Base-by-base conservation (phyloP, 2,329 filamentous ascomycete species). In the Grosmannia huntii region DNA sequence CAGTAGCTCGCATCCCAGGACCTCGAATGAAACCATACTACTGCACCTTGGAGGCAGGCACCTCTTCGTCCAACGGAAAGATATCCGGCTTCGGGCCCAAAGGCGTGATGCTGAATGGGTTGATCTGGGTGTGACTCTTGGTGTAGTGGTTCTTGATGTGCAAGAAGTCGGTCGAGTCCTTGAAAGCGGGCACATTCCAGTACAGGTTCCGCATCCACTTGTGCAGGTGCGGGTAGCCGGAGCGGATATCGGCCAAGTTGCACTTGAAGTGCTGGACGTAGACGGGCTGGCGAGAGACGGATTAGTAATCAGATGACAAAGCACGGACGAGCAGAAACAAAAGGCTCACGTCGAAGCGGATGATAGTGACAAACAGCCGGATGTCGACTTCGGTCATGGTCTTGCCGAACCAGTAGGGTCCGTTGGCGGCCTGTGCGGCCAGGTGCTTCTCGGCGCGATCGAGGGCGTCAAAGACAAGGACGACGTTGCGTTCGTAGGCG, bases 201-300 rank as follows among this genome's bases (percentile, higher is more conserved):
- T 96, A 96, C 65, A 95, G 73, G 67, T 85, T 80, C 58, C 88
- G 79, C 73, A 96, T 71, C 90, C 91, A 96, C 60, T 74, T 75
- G 74, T 96, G 89, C 60, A 95, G 73, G 55, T 79, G 75, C 31
- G 91, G 91, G 69, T 94, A 96, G 2, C 90, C 90, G 9, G 82
- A 85, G 49, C 90, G 80, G 67, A 95, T 91, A 70, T 95, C 90
- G 27, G 85, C 80, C 61, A 95, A 75, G 73, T 95, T 95, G 75
- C 87, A 91, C 72, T 87, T 87, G 77, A 92, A 92, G 72, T 91
- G 87, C 73, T 94, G 89, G 57, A 95, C 87, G 68, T 95, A 95
- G 65, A 89, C 86, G 33, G 78, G 76, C 71, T 77, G 56, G 19
- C 21, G 12, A 10, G 9, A 14, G 23, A 3, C n/a, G 51, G 36